Conservation (phyloP, 2,329 filamentous ascomycete species). For the Alternaria angustiovoidea region DNA sequence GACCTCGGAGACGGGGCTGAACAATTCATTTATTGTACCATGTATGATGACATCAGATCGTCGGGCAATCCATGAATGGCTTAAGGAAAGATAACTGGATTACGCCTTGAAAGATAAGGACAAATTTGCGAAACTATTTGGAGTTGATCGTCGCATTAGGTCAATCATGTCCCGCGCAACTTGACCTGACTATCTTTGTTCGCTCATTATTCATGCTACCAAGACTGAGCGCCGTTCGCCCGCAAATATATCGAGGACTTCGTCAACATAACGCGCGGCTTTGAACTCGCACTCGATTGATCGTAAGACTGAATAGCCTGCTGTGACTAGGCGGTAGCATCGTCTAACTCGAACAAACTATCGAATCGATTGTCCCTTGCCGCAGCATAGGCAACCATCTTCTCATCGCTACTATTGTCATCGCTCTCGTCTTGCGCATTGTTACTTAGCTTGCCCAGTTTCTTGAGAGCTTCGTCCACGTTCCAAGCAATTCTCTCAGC, state of each 20-base stretch:
- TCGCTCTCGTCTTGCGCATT: constrained; percentile 2
- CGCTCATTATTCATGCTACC: background rate
- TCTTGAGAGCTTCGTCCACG: constrained; percentile 65
- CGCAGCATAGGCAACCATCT: constrained; percentile 45
- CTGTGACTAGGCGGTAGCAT: background rate
- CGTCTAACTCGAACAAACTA: constrained; percentile 31
- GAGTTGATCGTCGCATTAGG: background rate
- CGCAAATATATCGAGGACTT: background rate
- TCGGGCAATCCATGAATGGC: background rate
- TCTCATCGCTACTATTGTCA: constrained; percentile 25
- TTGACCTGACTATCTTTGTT: background rate
- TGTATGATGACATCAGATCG: background rate
- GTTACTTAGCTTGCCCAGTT: constrained; percentile 17
- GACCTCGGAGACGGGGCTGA: background rate
- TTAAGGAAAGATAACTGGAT: background rate
- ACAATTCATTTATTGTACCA: background rate
- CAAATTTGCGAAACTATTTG: background rate
- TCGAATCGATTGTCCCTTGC: constrained; percentile 56
- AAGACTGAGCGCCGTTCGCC: background rate
- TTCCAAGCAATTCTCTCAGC: constrained; percentile 78
- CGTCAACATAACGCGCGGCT: background rate
- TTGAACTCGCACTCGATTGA: background rate
- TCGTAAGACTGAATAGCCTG: background rate
- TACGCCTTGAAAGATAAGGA: background rate
- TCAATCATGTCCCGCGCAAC: background rate